phyloP scores from a whole-genome alignment of 2,329 filamentous ascomycete genomes.

The Colletotrichum cereale region DNA sequence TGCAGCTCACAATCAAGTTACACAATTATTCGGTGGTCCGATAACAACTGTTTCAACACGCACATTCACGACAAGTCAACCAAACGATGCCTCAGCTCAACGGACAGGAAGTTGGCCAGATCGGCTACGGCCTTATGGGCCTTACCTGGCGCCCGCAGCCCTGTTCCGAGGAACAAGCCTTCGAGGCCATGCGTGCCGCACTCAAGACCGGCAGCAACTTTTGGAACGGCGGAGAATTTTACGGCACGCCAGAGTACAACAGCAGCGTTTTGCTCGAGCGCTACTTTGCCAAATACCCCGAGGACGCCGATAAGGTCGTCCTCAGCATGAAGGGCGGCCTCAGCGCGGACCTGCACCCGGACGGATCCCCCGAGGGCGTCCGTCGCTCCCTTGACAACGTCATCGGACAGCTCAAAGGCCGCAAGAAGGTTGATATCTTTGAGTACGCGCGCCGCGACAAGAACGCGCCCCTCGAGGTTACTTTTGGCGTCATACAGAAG shows the following conservation, averaged over 20 bases:
- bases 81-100: conserved; percentile 51
- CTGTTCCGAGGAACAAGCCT: conserved; percentile 60
- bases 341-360: conserved; percentile 53
- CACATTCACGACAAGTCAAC: conserved; percentile 4
- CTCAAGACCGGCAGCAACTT: conserved; percentile 59
- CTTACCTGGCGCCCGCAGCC: conserved; percentile 58
- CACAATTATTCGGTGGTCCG: not conserved
- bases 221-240: conserved; percentile 76
- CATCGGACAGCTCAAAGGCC: conserved; percentile 63
- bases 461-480: conserved; percentile 58
- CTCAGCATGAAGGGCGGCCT: conserved; percentile 72
- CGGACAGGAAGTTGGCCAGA: conserved; percentile 60
- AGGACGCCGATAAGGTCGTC: conserved; percentile 72
- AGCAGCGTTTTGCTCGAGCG: conserved; percentile 69
- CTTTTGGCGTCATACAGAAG: conserved; percentile 57
- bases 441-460: conserved; percentile 69
- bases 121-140: conserved; percentile 68
- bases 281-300: conserved; percentile 74
- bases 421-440: conserved; percentile 72
- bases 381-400: conserved; percentile 70
- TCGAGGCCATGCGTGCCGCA: conserved; percentile 68
- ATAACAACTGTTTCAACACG: not conserved
- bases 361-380: conserved; percentile 66
- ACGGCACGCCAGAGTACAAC: conserved; percentile 70
- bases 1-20: not conserved